A percentile compares a stretch with the other conserved stretches of the same genome.
These are phyloP conservation scores for Podaxis sp. DNA, from an alignment of 768 basidiomycete genomes.

Conservation along the genomic window DNA sequence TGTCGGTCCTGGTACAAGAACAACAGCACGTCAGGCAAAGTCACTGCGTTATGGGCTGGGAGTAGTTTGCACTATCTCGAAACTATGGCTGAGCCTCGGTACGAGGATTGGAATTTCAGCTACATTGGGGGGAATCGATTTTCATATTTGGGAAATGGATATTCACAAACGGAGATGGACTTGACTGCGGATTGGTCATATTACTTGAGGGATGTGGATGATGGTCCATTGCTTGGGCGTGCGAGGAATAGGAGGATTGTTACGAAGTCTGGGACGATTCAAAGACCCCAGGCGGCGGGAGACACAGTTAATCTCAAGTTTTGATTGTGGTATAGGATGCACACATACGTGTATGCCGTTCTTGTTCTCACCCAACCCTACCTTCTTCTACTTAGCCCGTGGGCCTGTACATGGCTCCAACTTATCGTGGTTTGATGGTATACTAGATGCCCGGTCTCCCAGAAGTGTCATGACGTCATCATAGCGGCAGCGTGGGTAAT, in stretches of 20 bases:
- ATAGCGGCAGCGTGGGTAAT: too few species aligned
- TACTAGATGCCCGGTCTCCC: too few species aligned
- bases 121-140: slow-evolving; percentile 27
- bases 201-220: slow-evolving; percentile 23
- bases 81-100: slow-evolving; percentile 25
- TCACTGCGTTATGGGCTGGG: slow-evolving; percentile 29
- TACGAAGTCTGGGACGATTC: slow-evolving; percentile 3
- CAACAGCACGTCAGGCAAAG: slow-evolving; percentile 21
- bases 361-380: too few species aligned
- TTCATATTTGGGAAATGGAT: slow-evolving; percentile 28
- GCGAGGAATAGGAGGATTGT: slow-evolving; percentile 15
- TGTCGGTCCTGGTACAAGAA: slow-evolving; percentile 33
- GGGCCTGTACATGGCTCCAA: too few species aligned
- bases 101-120: slow-evolving; percentile 29
- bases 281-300: background rate
- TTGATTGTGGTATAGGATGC: too few species aligned
- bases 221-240: slow-evolving; percentile 18
- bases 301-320: background rate
- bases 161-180: slow-evolving; percentile 28
- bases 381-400: too few species aligned
- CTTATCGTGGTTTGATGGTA: too few species aligned
- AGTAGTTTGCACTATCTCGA: slow-evolving; percentile 31
- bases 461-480: too few species aligned
- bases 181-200: slow-evolving; percentile 28
- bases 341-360: too few species aligned